Evolutionary conservation across 176 grass and related monocot species (phyloP), one percentile per base, ranked within the genome.

Genomic region (Oryza nivara): DNA sequence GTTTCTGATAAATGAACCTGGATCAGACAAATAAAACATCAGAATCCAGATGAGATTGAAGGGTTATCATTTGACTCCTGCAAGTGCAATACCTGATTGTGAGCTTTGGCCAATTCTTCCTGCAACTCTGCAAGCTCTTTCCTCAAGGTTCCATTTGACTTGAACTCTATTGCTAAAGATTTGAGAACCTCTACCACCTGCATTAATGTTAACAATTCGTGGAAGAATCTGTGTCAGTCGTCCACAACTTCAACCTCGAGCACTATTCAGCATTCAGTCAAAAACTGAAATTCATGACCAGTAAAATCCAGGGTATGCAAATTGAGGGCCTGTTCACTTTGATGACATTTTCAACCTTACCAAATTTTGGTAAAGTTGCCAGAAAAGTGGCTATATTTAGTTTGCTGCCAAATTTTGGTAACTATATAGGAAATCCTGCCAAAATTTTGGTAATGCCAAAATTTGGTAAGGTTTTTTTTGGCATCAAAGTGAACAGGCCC

Each of bases 151-250:
- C 76, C 91, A 16, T 96, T 89, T 2, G 96, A 99, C 86, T 99
- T 96, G 67, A 99, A 92, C 6, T 96, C 96, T 15, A 91, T 94
- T 4, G 91, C 96, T 81, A 96, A 76, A 70, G 96, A 91, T 49
- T 99, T 99, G 23, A 99, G 87, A 75, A 94, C 89, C 68, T 99
- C 91, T 15, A 99, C 93, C 49, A 94, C 96, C 96, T 98, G 80
- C 47, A 87, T 60, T 36, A 51, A 56, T 43, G 68, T 25, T 17
- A 67, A 75, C 47, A 82, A 20, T 68, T 13, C 12, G 80, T 36
- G 74, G 9, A 54, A 80, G 40, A 11, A 4, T 41, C 23, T 20
- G 25, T n/a, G 38, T 58, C 32, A 70, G 5, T 65, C 11, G 7
- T 22, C 38, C 3, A 43, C 17, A 43, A 20, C 48, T 79, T 78